Percentiles rank a stretch among this genome's conserved stretches.
Conservation (phyloP, 768 basidiomycete genomes). For the Galerina marginata region DNA sequence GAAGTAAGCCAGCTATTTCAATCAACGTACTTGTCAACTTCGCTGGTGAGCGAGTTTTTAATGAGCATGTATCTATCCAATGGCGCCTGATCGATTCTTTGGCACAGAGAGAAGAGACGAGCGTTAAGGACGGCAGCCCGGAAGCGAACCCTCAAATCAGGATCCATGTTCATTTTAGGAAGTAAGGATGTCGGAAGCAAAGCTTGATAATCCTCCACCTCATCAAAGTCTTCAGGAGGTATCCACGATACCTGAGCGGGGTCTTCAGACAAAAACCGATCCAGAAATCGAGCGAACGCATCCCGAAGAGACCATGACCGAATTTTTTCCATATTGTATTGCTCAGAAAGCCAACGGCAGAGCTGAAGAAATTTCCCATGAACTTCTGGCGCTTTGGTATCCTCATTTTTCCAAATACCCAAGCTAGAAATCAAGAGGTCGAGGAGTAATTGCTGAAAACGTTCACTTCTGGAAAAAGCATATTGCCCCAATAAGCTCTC, state of each 20-base stretch:
- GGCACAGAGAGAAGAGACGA: constrained; percentile 58
- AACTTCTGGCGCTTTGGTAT: constrained; percentile 39
- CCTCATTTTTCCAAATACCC: constrained; percentile 55
- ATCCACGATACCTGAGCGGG: constrained; percentile 58
- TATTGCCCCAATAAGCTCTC: constrained; percentile 59
- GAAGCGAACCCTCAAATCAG: constrained; percentile 86
- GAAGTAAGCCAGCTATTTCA: neutral
- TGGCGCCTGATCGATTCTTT: constrained; percentile 34
- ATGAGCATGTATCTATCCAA: constrained; percentile 53
- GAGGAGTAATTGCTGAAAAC: constrained; percentile 58
- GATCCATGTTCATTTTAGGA: constrained; percentile 62
- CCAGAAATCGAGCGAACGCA: constrained; percentile 65
- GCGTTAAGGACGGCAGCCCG: constrained; percentile 68
- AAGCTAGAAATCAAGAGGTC: constrained; percentile 69
- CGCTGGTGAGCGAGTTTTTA: constrained; percentile 45
- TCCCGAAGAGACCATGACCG: constrained; percentile 75
- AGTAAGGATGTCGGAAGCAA: constrained; percentile 51
- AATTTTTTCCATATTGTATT: constrained; percentile 46
- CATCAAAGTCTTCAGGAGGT: constrained; percentile 28
- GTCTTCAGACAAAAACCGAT: constrained; percentile 65
- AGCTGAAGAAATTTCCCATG: constrained; percentile 53
- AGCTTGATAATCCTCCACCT: constrained; percentile 22
- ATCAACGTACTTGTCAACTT: constrained; percentile 56
- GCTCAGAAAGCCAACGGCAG: constrained; percentile 57
- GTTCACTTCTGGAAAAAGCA: constrained; percentile 57